Evolutionary conservation across 2,329 filamentous ascomycete genomes (phyloP).

Genomic region (Penicillium decumbens): DNA sequence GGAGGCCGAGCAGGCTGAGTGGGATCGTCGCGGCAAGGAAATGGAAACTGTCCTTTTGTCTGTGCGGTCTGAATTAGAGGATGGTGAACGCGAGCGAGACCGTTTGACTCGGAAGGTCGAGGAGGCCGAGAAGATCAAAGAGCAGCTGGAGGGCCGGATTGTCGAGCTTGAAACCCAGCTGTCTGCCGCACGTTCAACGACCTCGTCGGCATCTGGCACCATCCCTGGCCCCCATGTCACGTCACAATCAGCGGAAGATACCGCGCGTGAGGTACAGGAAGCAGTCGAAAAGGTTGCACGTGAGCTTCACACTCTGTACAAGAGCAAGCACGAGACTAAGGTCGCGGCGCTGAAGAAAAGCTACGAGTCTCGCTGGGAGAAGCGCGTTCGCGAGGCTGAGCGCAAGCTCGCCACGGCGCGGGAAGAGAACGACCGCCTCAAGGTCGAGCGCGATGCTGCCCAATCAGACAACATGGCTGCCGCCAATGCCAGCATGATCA

Average conservation of each 20-base stretch:
- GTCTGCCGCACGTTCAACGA: slow-evolving; percentile 38
- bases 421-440: slow-evolving; percentile 71
- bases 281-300: slow-evolving; percentile 88
- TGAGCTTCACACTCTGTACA: slow-evolving; percentile 89
- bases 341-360: slow-evolving; percentile 78
- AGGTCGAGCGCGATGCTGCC: slow-evolving; percentile 60
- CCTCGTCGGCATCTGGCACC: slow-evolving; percentile 26
- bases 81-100: slow-evolving; percentile 74
- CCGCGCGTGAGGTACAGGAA: slow-evolving; percentile 68
- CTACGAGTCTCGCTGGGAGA: slow-evolving; percentile 84
- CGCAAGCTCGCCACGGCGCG: slow-evolving; percentile 61
- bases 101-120: slow-evolving; percentile 70
- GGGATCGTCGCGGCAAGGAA: slow-evolving; percentile 79
- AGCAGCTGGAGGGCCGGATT: slow-evolving; percentile 44
- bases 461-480: slow-evolving; percentile 53
- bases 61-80: slow-evolving; percentile 75
- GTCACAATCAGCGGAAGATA: slow-evolving; percentile 44
- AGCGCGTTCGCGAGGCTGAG: slow-evolving; percentile 77
- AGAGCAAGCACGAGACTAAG: slow-evolving; percentile 95
- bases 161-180: slow-evolving; percentile 47
- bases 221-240: slow-evolving; percentile 25
- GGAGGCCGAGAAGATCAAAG: slow-evolving; percentile 62
- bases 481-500: slow-evolving; percentile 44
- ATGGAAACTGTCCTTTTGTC: slow-evolving; percentile 77
- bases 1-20: slow-evolving; percentile 69